A percentile compares a stretch with the other conserved stretches of the same genome.
Evolutionary conservation across 2,329 filamentous ascomycete species (phyloP).

Genomic region (Sporothrix euskadiensis): DNA sequence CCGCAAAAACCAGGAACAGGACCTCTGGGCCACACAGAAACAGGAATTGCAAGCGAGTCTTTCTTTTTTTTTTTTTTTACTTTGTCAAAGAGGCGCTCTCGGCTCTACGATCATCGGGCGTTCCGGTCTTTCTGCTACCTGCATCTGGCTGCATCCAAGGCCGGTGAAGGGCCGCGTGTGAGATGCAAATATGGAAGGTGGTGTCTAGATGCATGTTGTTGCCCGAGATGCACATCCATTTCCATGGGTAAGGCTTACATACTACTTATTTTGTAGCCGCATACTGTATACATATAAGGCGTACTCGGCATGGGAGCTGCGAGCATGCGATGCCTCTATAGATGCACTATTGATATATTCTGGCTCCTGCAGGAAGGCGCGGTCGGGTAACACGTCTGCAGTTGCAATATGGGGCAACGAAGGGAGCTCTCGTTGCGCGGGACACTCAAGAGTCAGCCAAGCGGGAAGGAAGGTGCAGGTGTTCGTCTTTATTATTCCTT

Average conservation of each 20-base stretch:
- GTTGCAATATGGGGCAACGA: not conserved
- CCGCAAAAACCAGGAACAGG: slow-evolving; percentile 7
- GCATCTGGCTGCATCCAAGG: not conserved
- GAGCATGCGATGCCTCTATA: not conserved
- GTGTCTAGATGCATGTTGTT: not conserved
- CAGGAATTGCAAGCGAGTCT: not conserved
- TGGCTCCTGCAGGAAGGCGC: slow-evolving; percentile 1
- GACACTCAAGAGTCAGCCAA: not conserved
- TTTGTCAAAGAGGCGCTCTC: not conserved
- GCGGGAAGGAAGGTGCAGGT: not conserved
- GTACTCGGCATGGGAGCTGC: slow-evolving; percentile 3
- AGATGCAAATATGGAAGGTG: not conserved
- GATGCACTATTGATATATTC: not conserved
- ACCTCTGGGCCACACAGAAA: not conserved
- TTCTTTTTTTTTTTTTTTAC: not conserved
- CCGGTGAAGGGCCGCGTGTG: slow-evolving; percentile 2
- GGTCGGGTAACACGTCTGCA: not conserved
- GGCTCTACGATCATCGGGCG: not conserved
- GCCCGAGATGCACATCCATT: not conserved
- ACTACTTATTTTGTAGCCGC: not conserved
- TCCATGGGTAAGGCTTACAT: slow-evolving; percentile 5
- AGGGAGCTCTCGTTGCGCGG: not conserved
- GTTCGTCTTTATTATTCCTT: not conserved
- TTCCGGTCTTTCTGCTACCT: not conserved
- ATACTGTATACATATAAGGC: slow-evolving; percentile 9